Conservation (phyloP, 495 filamentous ascomycete species). For the Neurospora terricola region DNA sequence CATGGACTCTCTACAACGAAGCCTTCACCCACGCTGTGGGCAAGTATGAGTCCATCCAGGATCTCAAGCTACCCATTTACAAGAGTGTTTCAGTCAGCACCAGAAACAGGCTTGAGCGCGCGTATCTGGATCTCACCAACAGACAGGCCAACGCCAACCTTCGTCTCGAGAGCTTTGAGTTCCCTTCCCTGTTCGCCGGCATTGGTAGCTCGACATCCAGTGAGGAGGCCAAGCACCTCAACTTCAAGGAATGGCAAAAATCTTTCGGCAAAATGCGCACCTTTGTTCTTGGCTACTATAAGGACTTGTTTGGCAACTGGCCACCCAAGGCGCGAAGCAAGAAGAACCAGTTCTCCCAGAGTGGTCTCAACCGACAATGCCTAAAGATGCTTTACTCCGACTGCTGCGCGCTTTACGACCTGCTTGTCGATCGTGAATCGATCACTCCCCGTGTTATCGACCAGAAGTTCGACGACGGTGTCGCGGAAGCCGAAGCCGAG, state of each 20-base stretch:
- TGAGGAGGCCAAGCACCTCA: slow-evolving; percentile 60
- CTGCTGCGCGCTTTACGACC: slow-evolving; percentile 76
- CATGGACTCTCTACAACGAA: slow-evolving; percentile 73
- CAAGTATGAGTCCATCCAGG: slow-evolving; percentile 66
- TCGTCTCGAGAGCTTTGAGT: slow-evolving; percentile 73
- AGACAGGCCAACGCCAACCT: slow-evolving; percentile 56
- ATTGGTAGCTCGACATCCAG: slow-evolving; percentile 68
- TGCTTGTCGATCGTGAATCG: slow-evolving; percentile 67
- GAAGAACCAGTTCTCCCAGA: slow-evolving; percentile 81
- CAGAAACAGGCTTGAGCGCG: slow-evolving; percentile 67
- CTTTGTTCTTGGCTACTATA: slow-evolving; percentile 68
- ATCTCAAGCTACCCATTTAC: slow-evolving; percentile 58
- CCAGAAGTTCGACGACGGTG: slow-evolving; percentile 26
- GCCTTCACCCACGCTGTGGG: slow-evolving; percentile 90
- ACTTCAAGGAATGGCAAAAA: slow-evolving; percentile 75
- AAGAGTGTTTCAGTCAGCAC: slow-evolving; percentile 59
- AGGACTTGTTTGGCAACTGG: slow-evolving; percentile 80
- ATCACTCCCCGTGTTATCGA: slow-evolving; percentile 50
- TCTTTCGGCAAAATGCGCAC: slow-evolving; percentile 65
- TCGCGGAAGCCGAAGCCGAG: slow-evolving; percentile 8
- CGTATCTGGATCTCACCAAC: slow-evolving; percentile 64
- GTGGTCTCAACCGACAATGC: slow-evolving; percentile 75
- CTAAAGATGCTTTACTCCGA: slow-evolving; percentile 78
- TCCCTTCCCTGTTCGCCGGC: slow-evolving; percentile 83
- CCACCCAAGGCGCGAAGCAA: slow-evolving; percentile 85